Percentiles rank a stretch among this genome's conserved stretches.
phyloP scores from a whole-genome alignment of 192 early-diverging fungal genomes.

The Glomus cerebriforme region DNA sequence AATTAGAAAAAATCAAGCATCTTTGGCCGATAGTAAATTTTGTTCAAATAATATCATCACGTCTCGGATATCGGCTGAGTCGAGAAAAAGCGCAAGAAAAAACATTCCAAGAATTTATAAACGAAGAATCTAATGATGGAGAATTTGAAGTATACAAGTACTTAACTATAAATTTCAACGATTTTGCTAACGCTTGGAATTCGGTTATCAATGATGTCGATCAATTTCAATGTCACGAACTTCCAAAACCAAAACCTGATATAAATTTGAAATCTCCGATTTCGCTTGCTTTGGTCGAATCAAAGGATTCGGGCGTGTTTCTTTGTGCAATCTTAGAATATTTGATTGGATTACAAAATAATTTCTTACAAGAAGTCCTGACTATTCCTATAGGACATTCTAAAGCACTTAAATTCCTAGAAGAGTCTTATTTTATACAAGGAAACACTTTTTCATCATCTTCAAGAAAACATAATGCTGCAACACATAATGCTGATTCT shows the following conservation, averaged over 20 bases:
- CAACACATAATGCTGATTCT: neutral
- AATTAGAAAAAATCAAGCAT: neutral
- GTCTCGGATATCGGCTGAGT: conserved; percentile 26
- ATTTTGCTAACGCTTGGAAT: conserved; percentile 33
- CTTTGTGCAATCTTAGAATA: conserved; percentile 20
- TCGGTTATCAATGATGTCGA: neutral
- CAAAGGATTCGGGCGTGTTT: conserved; percentile 9
- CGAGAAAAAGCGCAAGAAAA: conserved; percentile 19
- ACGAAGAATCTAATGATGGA: neutral
- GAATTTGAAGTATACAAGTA: neutral
- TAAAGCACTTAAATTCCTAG: conserved; percentile 22
- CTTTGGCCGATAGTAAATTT: conserved; percentile 28
- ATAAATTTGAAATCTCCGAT: neutral
- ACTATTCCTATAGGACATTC: conserved; percentile 1
- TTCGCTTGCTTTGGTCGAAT: conserved; percentile 26
- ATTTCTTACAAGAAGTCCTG: conserved; percentile 22
- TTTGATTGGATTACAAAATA: conserved; percentile 30
- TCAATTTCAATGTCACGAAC: conserved; percentile 17
- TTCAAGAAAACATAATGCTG: too few relatives aligned
- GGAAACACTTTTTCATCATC: neutral
- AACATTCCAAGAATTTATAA: conserved; percentile 31
- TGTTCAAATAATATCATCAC: conserved; percentile 17
- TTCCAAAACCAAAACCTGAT: neutral
- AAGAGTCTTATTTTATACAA: neutral
- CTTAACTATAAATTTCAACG: neutral